These are phyloP conservation scores for Lavandula angustifolia DNA, from an alignment of 257 asterid genomes.

Conservation along the genomic window DNA sequence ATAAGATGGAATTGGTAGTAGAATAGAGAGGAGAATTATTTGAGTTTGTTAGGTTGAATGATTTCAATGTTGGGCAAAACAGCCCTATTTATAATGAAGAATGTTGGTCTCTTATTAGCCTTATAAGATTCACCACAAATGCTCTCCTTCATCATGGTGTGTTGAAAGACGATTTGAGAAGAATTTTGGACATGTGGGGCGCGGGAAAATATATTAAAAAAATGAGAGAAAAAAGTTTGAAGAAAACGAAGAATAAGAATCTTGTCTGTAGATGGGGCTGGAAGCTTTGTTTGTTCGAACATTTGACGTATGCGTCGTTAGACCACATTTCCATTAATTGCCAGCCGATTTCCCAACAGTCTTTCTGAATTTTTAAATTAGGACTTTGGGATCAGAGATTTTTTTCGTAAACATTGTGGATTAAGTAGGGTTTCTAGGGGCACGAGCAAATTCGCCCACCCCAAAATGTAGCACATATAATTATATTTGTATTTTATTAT, in stretches of 20 bases:
- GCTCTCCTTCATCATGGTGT: neutral
- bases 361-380: no score
- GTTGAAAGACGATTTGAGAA: conserved; percentile 24
- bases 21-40: neutral
- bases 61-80: neutral
- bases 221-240: conserved; percentile 12
- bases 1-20: neutral
- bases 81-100: conserved; percentile 29
- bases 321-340: neutral
- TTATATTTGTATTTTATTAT: no score
- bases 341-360: no score
- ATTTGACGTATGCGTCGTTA: neutral
- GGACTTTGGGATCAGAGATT: no score
- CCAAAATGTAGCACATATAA: no score
- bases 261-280: conserved; percentile 12
- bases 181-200: conserved; percentile 1
- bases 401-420: no score
- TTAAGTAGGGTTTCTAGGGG: no score
- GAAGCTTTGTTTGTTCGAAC: conserved; percentile 18
- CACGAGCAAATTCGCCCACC: no score
- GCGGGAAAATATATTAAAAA: conserved; percentile 13
- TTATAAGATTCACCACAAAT: neutral
- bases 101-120: neutral
- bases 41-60: neutral
- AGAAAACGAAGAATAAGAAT: conserved; percentile 31